phyloP scores from a whole-genome alignment of 306 rosid genomes.

The Malus asiatica region DNA sequence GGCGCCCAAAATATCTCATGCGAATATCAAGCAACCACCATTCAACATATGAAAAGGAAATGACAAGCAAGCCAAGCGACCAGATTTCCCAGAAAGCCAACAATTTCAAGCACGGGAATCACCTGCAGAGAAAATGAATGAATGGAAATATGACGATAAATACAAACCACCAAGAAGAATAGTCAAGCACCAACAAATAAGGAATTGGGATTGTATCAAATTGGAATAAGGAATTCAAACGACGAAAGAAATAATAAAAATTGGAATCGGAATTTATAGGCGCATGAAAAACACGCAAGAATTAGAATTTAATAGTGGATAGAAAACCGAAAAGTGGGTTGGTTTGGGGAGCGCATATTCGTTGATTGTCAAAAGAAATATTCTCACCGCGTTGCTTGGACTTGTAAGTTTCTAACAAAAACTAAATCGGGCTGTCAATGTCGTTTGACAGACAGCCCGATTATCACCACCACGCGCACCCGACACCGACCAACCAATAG shows the following conservation, averaged over 20 bases:
- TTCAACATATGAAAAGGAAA: not conserved
- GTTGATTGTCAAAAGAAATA: slow-evolving; percentile 9
- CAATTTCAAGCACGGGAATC: not conserved
- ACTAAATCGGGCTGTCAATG: slow-evolving; percentile 55
- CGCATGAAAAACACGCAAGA: slow-evolving; percentile 29
- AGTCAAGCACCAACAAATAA: not conserved
- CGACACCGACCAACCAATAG: not conserved
- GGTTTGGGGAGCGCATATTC: slow-evolving; percentile 28
- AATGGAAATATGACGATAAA: not conserved
- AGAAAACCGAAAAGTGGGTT: not conserved
- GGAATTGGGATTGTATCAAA: slow-evolving; percentile 7
- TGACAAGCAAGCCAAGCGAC: not conserved
- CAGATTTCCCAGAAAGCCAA: not conserved
- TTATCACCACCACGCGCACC: not conserved
- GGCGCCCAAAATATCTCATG: slow-evolving; percentile 21
- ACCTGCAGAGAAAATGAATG: not conserved
- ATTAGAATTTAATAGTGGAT: not conserved
- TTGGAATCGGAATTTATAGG: not conserved
- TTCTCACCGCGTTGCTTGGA: slow-evolving; percentile 28
- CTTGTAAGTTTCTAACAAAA: not conserved
- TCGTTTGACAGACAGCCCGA: slow-evolving; percentile 71
- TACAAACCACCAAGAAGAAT: not conserved
- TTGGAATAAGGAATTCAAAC: slow-evolving; percentile 10
- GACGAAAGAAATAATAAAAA: not conserved
- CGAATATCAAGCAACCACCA: slow-evolving; percentile 7